Conservation (phyloP, 495 filamentous ascomycete species). For the Chaetomium tenue region DNA sequence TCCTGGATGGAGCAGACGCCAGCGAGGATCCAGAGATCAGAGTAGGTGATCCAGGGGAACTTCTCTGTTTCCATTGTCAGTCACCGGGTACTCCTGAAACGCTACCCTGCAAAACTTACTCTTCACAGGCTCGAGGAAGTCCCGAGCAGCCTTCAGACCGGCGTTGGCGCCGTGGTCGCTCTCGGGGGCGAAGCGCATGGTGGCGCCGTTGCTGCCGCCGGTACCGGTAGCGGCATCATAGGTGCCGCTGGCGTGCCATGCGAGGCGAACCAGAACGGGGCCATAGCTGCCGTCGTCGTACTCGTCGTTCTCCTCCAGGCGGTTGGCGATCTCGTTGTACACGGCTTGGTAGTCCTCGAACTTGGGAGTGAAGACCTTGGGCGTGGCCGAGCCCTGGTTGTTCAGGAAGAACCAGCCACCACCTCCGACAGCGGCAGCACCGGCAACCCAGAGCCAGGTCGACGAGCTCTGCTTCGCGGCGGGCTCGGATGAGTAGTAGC, state of each 20-base stretch:
- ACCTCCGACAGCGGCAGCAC: constrained; percentile 59
- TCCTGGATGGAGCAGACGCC: constrained; percentile 90
- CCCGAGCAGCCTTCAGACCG: constrained; percentile 80
- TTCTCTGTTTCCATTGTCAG: constrained; percentile 55
- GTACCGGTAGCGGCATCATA: constrained; percentile 88
- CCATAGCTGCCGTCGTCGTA: constrained; percentile 97
- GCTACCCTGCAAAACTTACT: constrained; percentile 41
- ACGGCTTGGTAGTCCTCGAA: constrained; percentile 93
- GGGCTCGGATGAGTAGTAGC: constrained; percentile 73
- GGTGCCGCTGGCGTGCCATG: constrained; percentile 84
- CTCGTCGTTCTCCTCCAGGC: constrained; percentile 82
- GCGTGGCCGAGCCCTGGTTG: constrained; percentile 44
- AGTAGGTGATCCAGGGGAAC: constrained; percentile 95
- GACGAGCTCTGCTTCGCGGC: constrained; percentile 55
- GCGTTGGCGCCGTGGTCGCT: constrained; percentile 91
- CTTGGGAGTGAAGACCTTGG: constrained; percentile 66
- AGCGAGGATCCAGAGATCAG: constrained; percentile 91
- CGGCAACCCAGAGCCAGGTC: constrained; percentile 44
- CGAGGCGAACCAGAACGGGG: constrained; percentile 80
- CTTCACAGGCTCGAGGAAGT: constrained; percentile 91
- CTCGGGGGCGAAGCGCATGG: constrained; percentile 96
- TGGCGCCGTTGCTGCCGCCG: constrained; percentile 93
- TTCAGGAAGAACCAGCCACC: constrained; percentile 66
- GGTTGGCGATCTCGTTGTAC: constrained; percentile 80
- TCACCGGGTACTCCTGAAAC: not conserved